A percentile compares a stretch with the other conserved stretches of the same genome.
Evolutionary conservation across 73 alveolate species (phyloP).

Genomic region (Symbiodinium natans): DNA sequence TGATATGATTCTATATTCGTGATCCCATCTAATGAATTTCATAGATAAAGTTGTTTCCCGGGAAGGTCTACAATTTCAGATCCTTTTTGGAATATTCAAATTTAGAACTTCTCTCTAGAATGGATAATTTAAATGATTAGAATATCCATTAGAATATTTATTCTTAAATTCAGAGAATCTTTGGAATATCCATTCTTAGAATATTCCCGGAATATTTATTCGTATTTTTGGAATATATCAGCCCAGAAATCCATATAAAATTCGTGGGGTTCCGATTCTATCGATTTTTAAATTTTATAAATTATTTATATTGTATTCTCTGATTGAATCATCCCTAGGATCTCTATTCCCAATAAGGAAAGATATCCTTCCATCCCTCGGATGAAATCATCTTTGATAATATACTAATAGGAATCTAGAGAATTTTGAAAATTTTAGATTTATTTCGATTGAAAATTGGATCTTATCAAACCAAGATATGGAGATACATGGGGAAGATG

Average conservation of each 20-base stretch:
- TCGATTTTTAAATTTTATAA: neutral
- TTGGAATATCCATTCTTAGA: neutral
- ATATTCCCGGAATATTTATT: neutral
- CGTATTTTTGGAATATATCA: neutral
- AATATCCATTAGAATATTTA: neutral
- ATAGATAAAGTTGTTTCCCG: neutral
- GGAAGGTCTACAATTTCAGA: neutral
- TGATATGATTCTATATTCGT: neutral
- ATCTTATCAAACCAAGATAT: too few relatives aligned
- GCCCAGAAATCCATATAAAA: neutral
- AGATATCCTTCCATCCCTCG: neutral
- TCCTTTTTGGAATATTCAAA: neutral
- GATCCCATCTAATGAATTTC: neutral
- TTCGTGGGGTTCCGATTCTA: neutral
- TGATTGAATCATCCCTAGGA: neutral
- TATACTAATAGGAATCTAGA: neutral
- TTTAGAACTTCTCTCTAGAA: neutral
- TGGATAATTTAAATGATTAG: neutral
- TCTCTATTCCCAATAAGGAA: neutral
- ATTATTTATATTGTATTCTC: neutral
- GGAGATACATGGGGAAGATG: too few relatives aligned
- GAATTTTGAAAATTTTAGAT: neutral
- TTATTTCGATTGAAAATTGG: neutral
- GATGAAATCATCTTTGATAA: neutral
- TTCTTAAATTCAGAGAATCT: neutral